Percentiles rank a stretch among this genome's conserved stretches.
phyloP scores from a whole-genome alignment of 106 monocot genomes.

The Dendrobium huoshanense region DNA sequence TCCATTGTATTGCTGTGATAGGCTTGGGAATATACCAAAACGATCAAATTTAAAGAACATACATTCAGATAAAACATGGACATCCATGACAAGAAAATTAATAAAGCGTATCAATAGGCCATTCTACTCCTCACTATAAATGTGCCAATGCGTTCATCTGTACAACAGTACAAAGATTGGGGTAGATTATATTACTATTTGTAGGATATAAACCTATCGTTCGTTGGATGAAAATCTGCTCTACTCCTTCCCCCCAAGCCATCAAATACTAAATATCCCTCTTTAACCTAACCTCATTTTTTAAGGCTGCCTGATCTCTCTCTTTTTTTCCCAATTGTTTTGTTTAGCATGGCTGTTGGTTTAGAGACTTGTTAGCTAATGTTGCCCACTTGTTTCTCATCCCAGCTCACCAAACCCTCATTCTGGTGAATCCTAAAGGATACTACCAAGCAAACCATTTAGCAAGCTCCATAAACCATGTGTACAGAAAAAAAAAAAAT shows the following conservation, averaged over 20 bases:
- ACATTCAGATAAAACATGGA: not conserved
- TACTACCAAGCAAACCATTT: too few relatives aligned
- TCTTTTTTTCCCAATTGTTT: not conserved
- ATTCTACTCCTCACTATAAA: not conserved
- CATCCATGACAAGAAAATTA: not conserved
- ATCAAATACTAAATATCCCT: too few relatives aligned
- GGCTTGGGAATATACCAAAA: not conserved
- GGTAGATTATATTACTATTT: not conserved
- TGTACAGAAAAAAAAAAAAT: too few relatives aligned
- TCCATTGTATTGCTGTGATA: not conserved
- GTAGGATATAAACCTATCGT: not conserved
- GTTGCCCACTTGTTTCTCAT: too few relatives aligned
- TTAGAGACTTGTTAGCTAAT: too few relatives aligned
- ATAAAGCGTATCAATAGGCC: not conserved
- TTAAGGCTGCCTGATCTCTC: not conserved
- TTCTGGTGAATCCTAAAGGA: too few relatives aligned
- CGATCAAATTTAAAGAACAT: not conserved
- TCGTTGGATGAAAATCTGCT: not conserved
- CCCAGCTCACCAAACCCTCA: too few relatives aligned
- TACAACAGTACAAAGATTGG: not conserved
- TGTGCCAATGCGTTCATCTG: not conserved
- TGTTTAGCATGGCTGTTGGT: too few relatives aligned
- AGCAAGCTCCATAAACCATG: too few relatives aligned
- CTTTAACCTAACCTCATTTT: not conserved
- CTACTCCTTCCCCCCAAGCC: too few relatives aligned